Percentiles rank a stretch among this genome's conserved stretches.
Conservation (phyloP, 768 basidiomycete species). For the Hygrocybe punicea region DNA sequence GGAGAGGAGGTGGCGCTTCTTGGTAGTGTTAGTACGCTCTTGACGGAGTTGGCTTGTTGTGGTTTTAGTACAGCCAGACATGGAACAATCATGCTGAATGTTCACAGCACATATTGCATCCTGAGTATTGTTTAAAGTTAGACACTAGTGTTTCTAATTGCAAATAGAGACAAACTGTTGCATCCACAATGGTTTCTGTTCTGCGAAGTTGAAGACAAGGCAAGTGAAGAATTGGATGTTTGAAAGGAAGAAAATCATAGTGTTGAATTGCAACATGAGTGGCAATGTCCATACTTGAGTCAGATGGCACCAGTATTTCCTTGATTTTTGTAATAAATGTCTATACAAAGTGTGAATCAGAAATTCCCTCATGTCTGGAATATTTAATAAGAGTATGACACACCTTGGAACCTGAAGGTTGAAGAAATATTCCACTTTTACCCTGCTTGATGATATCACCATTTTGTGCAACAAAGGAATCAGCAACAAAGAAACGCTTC, state of each 20-base stretch:
- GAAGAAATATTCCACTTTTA: too few relatives aligned
- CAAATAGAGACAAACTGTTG: neutral
- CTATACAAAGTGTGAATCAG: neutral
- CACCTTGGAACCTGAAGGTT: neutral
- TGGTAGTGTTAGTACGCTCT: neutral
- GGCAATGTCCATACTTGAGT: neutral
- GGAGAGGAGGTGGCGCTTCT: neutral
- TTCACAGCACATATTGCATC: constrained; percentile 6
- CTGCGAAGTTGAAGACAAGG: neutral
- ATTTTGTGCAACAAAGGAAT: too few relatives aligned
- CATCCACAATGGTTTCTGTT: neutral
- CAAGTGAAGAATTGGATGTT: neutral
- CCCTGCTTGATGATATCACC: too few relatives aligned
- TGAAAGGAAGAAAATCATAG: neutral
- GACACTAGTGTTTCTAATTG: neutral
- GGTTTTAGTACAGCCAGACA: neutral
- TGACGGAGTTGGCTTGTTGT: neutral
- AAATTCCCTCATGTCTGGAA: neutral
- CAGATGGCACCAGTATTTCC: constrained; percentile 5
- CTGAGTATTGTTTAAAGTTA: neutral
- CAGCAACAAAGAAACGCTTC: too few relatives aligned
- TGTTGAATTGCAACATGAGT: neutral
- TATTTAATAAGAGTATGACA: neutral
- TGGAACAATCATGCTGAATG: constrained; percentile 7
- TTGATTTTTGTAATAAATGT: neutral